These are phyloP conservation scores for Mikania micrantha DNA, from an alignment of 129 eudicot genomes.

Conservation along the genomic window DNA sequence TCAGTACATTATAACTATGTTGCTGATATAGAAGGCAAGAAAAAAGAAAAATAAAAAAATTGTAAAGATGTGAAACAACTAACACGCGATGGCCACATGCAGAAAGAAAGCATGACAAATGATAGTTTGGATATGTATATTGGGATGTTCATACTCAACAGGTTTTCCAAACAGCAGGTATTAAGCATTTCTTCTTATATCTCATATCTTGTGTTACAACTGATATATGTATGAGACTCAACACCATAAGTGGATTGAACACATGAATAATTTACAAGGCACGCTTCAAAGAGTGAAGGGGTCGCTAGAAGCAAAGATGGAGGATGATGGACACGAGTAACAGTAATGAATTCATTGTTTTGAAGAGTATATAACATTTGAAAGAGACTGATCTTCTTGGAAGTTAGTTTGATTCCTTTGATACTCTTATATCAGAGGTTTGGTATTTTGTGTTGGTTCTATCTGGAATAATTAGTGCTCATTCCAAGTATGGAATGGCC, in stretches of 20 bases:
- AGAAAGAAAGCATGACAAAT: conserved; percentile 50
- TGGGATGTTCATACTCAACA: conserved; percentile 50
- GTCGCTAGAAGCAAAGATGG: conserved; percentile 29
- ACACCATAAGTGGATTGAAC: background rate
- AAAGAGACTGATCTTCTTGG: background rate
- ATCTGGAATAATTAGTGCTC: too few relatives aligned
- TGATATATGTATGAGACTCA: background rate
- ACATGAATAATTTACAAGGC: conserved; percentile 47
- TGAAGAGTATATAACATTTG: background rate
- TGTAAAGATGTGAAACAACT: conserved; percentile 5
- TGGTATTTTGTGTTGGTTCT: too few relatives aligned
- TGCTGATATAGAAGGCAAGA: background rate
- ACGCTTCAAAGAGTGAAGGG: conserved; percentile 53
- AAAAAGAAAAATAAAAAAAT: too few relatives aligned
- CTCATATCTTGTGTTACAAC: background rate
- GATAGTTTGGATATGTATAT: conserved; percentile 67
- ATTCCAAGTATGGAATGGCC: too few relatives aligned
- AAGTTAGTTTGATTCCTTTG: too few relatives aligned
- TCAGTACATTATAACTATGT: background rate
- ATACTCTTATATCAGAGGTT: background rate
- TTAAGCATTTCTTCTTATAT: background rate
- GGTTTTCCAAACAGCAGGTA: conserved; percentile 64
- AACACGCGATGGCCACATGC: conserved; percentile 15
- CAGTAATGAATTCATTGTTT: background rate
- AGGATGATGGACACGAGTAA: conserved; percentile 12